Evolutionary conservation across 345 rosid species (phyloP), one percentile per base, ranked within the genome.

Genomic region (Aquilaria sinensis): DNA sequence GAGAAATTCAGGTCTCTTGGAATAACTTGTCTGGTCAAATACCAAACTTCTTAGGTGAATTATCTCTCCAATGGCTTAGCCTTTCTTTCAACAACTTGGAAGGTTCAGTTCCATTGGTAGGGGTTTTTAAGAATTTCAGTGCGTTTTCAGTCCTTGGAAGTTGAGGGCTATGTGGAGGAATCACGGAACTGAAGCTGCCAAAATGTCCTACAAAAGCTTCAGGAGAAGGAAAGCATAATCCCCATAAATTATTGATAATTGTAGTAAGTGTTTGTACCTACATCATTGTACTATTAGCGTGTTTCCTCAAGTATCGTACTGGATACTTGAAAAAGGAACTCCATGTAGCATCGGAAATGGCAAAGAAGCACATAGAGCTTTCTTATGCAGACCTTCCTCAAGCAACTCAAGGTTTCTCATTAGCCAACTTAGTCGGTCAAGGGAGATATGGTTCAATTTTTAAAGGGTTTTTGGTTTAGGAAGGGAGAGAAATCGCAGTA

Each of bases 381-480:
- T 59, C 61, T 53, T 70, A 75, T 6, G 34, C 51, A 2, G 63
- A 55, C 9, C 57, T 75, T 32, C 51, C 13, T 47, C 43, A 48
- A 30, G 63, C 70, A 0, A 70, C 72, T 2, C 29, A 50, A 23
- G 69, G 60, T 1, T 67, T 70, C 58, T 33, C 75, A 0, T 10
- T 43, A 0, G 34, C 23, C 1, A 70, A 70, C 14, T n/a, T 63
- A 47, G 12, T 70, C 5, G 75, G 78, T 15, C 33, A 34, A 4
- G 75, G 79, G 8, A 63, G 65, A 48, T 75, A 60, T 45, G 72
- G 73, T 11, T 49, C 58, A n/a, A 68, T 67, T 6, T 71, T 57
- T 64, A 66, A 33, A 67, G 74, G 71, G 51, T 52, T 33, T 15
- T 61, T 70, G 10, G 23, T 30, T 16, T 14, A 53, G 14, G 46